Evolutionary conservation across 2,329 filamentous ascomycete genomes (phyloP), one percentile per base, ranked within the genome.

Genomic region (Zasmidium angulare): DNA sequence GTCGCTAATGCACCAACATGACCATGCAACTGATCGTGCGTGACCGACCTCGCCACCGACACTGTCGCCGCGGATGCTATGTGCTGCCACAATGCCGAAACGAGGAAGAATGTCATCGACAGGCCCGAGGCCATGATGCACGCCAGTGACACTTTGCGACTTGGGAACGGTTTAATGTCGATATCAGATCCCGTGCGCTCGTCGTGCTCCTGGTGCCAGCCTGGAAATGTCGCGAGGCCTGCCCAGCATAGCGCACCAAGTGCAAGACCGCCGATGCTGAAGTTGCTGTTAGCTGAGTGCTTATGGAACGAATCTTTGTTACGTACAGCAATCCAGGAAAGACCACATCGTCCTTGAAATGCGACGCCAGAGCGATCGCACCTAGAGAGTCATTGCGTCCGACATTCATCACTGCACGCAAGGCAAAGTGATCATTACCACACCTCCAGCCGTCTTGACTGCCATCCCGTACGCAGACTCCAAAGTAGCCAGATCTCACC

Each of bases 51-150:
- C 22, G 63, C 50, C 2, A 62, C 31, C 12, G 55, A 40, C 3
- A 53, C 40, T 40, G 55, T 59, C 49, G 56, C 55, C 20, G 60
- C 61, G 20, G 58, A 61, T 10, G 63, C 58, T 24, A 63, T 52
- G 53, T 65, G 61, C 53, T 65, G 61, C 63, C 61, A 65, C 6
- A 65, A 46, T 19, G 56, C 53, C 3, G 63, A 61, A 1, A 57
- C 48, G 24, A 63, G 53, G 2, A 63, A 46, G 20, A 65, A 56
- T 12, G 60, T 19, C 14, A 53, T 31, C 9, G 58, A 55, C 12
- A 56, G 43, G 21, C 31, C 22, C n/a, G 49, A 24, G 6, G 53
- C 21, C n/a, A 56, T 22, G 6, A 56, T n/a, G 21, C 31, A 46
- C 2, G 22, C 46, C 10, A 46, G 23, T 19, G 21, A 21, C 20